A percentile compares a stretch with the other conserved stretches of the same genome.
Conservation (phyloP, 2,329 filamentous ascomycete species). For the Helicocarpus griseus region DNA sequence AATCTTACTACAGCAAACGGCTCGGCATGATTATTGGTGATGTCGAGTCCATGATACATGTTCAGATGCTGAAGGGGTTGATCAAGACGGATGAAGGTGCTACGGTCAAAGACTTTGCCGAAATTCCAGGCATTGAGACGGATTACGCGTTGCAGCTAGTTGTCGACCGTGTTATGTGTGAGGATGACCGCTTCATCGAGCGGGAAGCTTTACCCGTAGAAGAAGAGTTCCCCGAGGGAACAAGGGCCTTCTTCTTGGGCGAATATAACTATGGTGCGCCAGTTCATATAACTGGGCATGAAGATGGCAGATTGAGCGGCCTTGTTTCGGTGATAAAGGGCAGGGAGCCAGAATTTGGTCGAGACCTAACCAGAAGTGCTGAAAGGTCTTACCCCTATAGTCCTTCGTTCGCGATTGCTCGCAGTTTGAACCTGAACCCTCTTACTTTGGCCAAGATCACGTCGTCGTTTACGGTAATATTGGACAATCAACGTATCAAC, state of each 20-base stretch:
- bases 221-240: conserved; percentile 78
- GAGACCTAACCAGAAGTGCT: conserved; percentile 59
- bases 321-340: conserved; percentile 62
- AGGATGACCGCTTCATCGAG: conserved; percentile 89
- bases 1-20: conserved; percentile 80
- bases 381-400: conserved; percentile 66
- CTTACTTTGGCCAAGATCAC: conserved; percentile 92
- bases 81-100: conserved; percentile 84
- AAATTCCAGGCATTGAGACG: conserved; percentile 73
- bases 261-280: conserved; percentile 89
- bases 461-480: conserved; percentile 77
- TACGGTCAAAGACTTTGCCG: conserved; percentile 83
- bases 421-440: conserved; percentile 69
- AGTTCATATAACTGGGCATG: conserved; percentile 68
- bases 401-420: conserved; percentile 82
- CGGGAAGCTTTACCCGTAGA: conserved; percentile 77
- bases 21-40: conserved; percentile 77
- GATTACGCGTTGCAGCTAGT: conserved; percentile 87
- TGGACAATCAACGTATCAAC: conserved; percentile 76
- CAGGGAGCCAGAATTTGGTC: conserved; percentile 74
- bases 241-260: conserved; percentile 84
- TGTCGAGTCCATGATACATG: conserved; percentile 81
- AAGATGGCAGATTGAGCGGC: conserved; percentile 65
- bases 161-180: conserved; percentile 81
- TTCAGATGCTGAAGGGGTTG: conserved; percentile 88